phyloP scores from a whole-genome alignment of 2,329 filamentous ascomycete species.

The Calonectria naviculata region DNA sequence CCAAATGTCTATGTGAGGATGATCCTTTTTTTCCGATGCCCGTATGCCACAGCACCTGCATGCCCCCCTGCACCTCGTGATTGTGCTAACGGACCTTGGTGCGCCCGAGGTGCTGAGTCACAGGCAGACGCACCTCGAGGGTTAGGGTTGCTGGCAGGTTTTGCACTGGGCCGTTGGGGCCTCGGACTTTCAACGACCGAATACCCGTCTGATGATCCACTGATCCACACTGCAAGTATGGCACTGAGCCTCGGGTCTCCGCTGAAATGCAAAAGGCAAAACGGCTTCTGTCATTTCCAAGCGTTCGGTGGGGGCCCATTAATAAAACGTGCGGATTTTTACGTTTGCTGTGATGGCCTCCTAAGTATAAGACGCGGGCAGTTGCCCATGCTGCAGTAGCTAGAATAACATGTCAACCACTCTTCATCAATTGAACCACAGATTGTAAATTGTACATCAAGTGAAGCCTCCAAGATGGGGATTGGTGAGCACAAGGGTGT shows the following conservation, averaged over 20 bases:
- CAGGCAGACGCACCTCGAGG: conserved; percentile 6
- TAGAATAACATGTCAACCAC: not conserved
- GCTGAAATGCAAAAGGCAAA: not conserved
- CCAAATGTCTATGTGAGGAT: no score
- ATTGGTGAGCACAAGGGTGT: conserved; percentile 8
- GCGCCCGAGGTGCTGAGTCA: conserved; percentile 16
- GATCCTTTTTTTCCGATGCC: no score
- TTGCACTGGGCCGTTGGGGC: not conserved
- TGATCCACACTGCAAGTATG: conserved; percentile 25
- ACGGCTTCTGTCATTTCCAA: not conserved
- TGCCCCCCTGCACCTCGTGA: not conserved
- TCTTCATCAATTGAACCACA: not conserved
- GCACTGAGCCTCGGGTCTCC: not conserved
- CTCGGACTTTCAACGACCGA: conserved; percentile 35
- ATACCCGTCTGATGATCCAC: conserved; percentile 29
- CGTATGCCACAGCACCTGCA: not conserved
- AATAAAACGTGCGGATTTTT: not conserved
- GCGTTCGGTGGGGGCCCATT: not conserved
- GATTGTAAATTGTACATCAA: not conserved
- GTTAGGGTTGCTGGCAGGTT: conserved; percentile 23
- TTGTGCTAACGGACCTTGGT: conserved; percentile 7
- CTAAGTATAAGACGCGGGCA: conserved; percentile 5
- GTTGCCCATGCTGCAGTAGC: not conserved
- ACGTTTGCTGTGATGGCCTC: not conserved
- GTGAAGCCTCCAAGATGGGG: conserved; percentile 19